A percentile compares a stretch with the other conserved stretches of the same genome.
phyloP scores from a whole-genome alignment of 805 yeast species.

The Teunomyces lycoperdinae region DNA sequence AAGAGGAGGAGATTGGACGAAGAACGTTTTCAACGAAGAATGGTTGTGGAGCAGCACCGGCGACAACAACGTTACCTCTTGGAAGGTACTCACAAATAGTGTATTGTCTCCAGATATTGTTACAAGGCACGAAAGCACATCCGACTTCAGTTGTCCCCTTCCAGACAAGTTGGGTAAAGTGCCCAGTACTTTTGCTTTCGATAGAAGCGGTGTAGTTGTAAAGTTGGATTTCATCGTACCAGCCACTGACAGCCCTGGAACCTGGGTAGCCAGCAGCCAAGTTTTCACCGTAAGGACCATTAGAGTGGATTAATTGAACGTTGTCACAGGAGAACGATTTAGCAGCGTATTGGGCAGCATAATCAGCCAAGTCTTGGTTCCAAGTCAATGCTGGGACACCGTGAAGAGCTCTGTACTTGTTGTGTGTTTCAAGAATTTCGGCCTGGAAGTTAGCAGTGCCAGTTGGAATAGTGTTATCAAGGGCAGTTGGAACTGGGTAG shows the following conservation, averaged over 20 bases:
- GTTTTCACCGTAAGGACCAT: slow-evolving; percentile 73
- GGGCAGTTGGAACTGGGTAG: slow-evolving; percentile 7
- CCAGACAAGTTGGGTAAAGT: slow-evolving; percentile 80
- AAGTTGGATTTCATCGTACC: slow-evolving; percentile 64
- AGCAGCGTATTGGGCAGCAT: slow-evolving; percentile 47
- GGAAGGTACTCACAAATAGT: slow-evolving; percentile 67
- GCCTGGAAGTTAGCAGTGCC: slow-evolving; percentile 15
- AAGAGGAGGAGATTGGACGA: slow-evolving; percentile 20
- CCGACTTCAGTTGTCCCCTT: slow-evolving; percentile 58
- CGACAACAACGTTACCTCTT: slow-evolving; percentile 50
- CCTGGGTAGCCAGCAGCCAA: slow-evolving; percentile 58
- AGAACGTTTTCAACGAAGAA: slow-evolving; percentile 46
- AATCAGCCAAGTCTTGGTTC: slow-evolving; percentile 32
- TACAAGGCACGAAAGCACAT: slow-evolving; percentile 56
- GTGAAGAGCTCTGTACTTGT: slow-evolving; percentile 33
- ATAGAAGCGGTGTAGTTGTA: slow-evolving; percentile 57
- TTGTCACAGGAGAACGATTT: slow-evolving; percentile 51
- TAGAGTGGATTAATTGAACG: slow-evolving; percentile 61
- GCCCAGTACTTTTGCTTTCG: slow-evolving; percentile 58
- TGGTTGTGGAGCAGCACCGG: slow-evolving; percentile 24
- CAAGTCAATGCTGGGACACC: slow-evolving; percentile 29
- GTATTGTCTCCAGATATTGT: slow-evolving; percentile 52
- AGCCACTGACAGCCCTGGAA: slow-evolving; percentile 62
- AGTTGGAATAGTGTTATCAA: slow-evolving; percentile 10
- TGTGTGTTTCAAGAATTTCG: slow-evolving; percentile 35